Conservation (phyloP, 2,329 filamentous ascomycete genomes). For the Alternaria conjuncta region DNA sequence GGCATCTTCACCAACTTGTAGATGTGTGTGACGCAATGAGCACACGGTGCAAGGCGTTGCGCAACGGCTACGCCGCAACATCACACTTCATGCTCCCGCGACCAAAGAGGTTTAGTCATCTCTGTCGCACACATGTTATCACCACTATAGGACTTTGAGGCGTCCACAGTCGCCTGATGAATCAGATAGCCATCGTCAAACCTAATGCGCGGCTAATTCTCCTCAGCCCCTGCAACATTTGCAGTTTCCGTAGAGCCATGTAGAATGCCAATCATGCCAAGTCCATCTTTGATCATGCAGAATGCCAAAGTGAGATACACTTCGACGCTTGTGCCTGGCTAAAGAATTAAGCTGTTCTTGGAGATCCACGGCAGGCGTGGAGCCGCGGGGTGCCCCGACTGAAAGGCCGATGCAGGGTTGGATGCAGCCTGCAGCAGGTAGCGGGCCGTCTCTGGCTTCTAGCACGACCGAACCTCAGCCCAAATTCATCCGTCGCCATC, state of each 20-base stretch:
- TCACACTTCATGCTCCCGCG: not conserved
- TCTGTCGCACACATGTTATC: not conserved
- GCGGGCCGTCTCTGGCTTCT: conserved; percentile 1
- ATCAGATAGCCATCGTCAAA: not conserved
- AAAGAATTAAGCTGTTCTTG: conserved; percentile 1
- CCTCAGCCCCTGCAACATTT: not conserved
- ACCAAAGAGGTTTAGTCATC: not conserved
- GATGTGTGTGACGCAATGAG: not conserved
- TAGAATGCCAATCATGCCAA: not conserved
- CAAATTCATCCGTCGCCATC: conserved; percentile 4
- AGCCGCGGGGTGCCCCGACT: conserved; percentile 3
- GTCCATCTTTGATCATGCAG: not conserved
- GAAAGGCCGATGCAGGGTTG: not conserved
- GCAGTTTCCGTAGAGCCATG: not conserved
- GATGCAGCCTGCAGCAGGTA: conserved; percentile 3
- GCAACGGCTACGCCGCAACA: not conserved
- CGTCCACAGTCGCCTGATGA: not conserved
- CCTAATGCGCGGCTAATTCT: not conserved
- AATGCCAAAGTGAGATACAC: not conserved
- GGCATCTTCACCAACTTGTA: not conserved
- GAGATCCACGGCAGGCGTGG: conserved; percentile 6
- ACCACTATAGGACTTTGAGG: not conserved
- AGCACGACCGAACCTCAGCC: conserved; percentile 1
- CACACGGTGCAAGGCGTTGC: not conserved
- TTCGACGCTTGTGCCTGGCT: conserved; percentile 10